Evolutionary conservation across 2,329 filamentous ascomycete species (phyloP).

Genomic region (Alternaria ventricosa): DNA sequence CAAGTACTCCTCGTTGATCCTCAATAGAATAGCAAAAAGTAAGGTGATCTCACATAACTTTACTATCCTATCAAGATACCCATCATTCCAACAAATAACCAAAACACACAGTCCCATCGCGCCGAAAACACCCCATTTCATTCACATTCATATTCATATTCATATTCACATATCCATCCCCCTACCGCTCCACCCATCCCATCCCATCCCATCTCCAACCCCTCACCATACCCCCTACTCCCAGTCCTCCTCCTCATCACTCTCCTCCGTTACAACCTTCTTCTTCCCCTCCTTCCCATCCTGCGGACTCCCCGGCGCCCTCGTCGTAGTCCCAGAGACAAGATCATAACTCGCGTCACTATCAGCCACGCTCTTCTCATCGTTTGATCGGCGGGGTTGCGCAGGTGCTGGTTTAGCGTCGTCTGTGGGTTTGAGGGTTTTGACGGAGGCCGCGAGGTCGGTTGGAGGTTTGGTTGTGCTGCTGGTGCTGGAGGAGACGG

Average conservation of each 20-base stretch:
- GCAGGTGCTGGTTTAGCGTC: conserved; percentile 62
- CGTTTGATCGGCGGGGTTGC: conserved; percentile 70
- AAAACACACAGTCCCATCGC: not conserved
- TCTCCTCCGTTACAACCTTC: conserved; percentile 59
- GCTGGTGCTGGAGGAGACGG: conserved; percentile 1
- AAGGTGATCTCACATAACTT: not conserved
- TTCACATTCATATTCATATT: not conserved
- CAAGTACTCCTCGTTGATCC: not conserved
- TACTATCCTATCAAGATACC: not conserved
- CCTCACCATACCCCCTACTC: conserved; percentile 56
- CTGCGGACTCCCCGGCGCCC: conserved; percentile 72
- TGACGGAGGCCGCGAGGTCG: conserved; percentile 41
- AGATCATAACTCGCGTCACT: conserved; percentile 97
- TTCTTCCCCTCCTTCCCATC: conserved; percentile 61
- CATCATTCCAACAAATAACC: not conserved
- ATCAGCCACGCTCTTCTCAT: conserved; percentile 79
- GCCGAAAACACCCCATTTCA: not conserved
- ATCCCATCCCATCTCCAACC: not conserved
- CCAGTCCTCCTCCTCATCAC: conserved; percentile 75
- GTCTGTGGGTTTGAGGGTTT: conserved; percentile 48
- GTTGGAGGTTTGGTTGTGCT: not conserved
- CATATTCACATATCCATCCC: not conserved
- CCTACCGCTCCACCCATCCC: not conserved
- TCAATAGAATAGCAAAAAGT: not conserved
- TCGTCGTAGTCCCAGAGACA: conserved; percentile 76